phyloP scores from a whole-genome alignment of 1,139 yeast species.

The Suhomyces bokatorum region DNA sequence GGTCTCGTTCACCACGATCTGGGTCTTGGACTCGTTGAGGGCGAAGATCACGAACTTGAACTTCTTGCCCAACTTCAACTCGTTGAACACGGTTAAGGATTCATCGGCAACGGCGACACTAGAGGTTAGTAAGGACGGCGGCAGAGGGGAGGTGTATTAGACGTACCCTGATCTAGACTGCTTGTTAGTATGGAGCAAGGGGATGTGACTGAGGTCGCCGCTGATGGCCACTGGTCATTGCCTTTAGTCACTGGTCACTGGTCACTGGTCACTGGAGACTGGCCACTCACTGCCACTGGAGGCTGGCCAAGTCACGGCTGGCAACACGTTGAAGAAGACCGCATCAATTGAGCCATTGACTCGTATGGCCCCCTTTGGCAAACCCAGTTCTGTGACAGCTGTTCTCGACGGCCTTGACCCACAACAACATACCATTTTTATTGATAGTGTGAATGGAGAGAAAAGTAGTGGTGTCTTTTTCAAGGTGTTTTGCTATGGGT shows the following conservation, averaged over 20 bases:
- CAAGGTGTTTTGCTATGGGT: constrained; percentile 12
- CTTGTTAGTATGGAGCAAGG: constrained; percentile 12
- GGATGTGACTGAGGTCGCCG: no score
- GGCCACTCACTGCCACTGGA: not conserved
- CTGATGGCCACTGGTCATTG: no score
- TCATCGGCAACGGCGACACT: constrained; percentile 96
- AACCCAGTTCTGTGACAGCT: no score
- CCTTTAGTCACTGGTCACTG: no score
- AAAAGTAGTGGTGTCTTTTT: constrained; percentile 12
- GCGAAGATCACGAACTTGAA: constrained; percentile 78
- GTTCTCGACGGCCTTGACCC: not conserved
- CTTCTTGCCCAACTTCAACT: constrained; percentile 92
- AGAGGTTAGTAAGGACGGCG: constrained; percentile 26
- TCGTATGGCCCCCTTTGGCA: not conserved
- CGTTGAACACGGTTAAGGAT: constrained; percentile 90
- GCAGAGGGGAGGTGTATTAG: not conserved
- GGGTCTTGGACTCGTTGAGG: constrained; percentile 81
- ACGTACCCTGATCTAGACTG: constrained; percentile 74
- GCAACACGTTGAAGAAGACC: not conserved
- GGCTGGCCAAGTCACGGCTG: not conserved
- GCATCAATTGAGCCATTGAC: constrained; percentile 2
- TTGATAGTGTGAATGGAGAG: constrained; percentile 2
- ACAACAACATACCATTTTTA: constrained; percentile 10
- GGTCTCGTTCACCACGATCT: constrained; percentile 85
- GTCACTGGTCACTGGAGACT: no score